Evolutionary conservation across 2,329 filamentous ascomycete species (phyloP).

Genomic region (Nemania diffusa): DNA sequence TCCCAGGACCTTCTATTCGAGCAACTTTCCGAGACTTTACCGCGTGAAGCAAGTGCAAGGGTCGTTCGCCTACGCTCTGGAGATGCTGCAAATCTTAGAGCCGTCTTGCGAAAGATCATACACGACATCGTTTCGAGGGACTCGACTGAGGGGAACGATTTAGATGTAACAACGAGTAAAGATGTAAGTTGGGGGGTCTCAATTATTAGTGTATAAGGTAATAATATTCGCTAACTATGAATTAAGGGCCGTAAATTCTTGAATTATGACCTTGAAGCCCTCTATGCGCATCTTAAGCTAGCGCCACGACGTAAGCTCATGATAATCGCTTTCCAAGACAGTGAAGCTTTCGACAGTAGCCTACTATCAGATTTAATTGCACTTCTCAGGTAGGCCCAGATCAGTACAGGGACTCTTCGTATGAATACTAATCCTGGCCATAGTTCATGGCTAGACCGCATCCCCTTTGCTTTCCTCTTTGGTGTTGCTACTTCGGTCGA

Average conservation of each 20-base stretch:
- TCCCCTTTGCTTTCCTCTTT: conserved; percentile 81
- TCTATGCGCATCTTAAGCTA: conserved; percentile 68
- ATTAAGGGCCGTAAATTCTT: conserved; percentile 71
- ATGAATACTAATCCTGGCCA: conserved; percentile 9
- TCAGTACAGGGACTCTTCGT: conserved; percentile 39
- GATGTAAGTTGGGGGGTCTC: conserved; percentile 54
- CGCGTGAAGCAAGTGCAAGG: conserved; percentile 58
- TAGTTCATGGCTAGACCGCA: conserved; percentile 76
- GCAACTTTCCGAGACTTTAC: conserved; percentile 71
- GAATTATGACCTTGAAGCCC: conserved; percentile 80
- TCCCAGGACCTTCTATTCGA: conserved; percentile 79
- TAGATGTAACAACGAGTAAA: conserved; percentile 57
- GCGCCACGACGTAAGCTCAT: conserved; percentile 65
- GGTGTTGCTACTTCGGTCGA: conserved; percentile 85
- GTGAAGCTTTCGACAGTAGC: conserved; percentile 79
- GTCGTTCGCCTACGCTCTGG: conserved; percentile 75
- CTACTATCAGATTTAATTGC: conserved; percentile 77
- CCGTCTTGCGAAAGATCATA: conserved; percentile 77
- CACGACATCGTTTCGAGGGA: conserved; percentile 66
- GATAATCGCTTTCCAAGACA: conserved; percentile 80
- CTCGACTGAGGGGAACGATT: conserved; percentile 65
- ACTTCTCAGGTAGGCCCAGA: conserved; percentile 69
- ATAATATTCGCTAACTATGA: conserved; percentile 23
- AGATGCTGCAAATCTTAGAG: conserved; percentile 79
- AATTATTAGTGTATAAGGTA: neutral